Conservation (phyloP, 768 basidiomycete genomes). For the Calocybe indica region DNA sequence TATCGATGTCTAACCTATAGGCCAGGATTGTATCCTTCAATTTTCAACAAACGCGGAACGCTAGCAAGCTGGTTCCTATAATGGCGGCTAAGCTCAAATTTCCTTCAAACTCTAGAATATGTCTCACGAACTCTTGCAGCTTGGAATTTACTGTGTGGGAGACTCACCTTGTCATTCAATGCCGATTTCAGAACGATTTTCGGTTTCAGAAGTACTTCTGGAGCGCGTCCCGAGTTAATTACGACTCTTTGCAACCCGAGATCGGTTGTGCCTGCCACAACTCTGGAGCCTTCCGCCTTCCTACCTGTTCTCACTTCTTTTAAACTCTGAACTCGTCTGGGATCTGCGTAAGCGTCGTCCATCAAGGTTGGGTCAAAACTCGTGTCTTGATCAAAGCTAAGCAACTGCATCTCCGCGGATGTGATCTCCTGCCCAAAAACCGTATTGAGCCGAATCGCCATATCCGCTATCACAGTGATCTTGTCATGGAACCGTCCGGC, state of each 20-base stretch:
- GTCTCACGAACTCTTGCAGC: not conserved
- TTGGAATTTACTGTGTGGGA: not conserved
- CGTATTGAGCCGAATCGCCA: slow-evolving; percentile 2
- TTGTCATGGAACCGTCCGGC: slow-evolving; percentile 1
- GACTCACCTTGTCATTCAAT: not conserved
- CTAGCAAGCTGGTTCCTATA: too few relatives aligned
- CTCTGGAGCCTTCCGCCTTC: slow-evolving; percentile 1
- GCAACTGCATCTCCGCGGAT: slow-evolving; percentile 1
- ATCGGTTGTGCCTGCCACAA: slow-evolving; percentile 14
- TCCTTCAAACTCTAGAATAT: too few relatives aligned
- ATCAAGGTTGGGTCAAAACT: slow-evolving; percentile 2
- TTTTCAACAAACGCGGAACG: too few relatives aligned
- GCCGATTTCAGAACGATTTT: slow-evolving; percentile 14
- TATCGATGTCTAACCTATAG: too few relatives aligned
- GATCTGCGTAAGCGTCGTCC: slow-evolving; percentile 8
- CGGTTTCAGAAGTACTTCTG: slow-evolving; percentile 11
- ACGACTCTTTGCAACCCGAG: slow-evolving; percentile 10
- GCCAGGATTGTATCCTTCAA: too few relatives aligned
- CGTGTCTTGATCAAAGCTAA: not conserved
- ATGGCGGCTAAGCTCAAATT: too few relatives aligned
- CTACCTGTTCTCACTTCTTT: not conserved
- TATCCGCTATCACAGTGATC: slow-evolving; percentile 1
- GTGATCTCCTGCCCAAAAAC: slow-evolving; percentile 7
- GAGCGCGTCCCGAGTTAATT: not conserved
- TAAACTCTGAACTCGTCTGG: not conserved